These are phyloP conservation scores for Lithocarpus polystachyus DNA, from an alignment of 306 rosid species.

Conservation along the genomic window DNA sequence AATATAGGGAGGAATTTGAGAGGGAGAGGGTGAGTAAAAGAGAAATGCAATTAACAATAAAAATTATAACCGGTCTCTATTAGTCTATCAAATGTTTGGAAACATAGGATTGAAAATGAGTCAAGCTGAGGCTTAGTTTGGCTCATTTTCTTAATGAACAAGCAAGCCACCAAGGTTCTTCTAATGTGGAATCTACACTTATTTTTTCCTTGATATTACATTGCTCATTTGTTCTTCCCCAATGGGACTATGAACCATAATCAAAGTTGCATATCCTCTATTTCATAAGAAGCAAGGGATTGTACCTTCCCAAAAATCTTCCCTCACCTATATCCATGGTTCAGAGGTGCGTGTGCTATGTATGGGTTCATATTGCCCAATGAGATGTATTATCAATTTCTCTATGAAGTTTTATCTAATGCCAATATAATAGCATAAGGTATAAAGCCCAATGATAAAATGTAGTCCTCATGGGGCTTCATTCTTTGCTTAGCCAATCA, in stretches of 20 bases:
- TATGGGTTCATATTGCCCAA: not conserved
- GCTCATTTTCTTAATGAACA: not conserved
- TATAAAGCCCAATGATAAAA: not conserved
- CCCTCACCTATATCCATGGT: not conserved
- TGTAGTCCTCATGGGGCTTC: not conserved
- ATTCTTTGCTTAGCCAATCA: not conserved
- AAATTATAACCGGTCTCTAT: not conserved
- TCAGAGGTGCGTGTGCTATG: not conserved
- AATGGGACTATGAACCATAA: not conserved
- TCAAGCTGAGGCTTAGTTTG: not conserved
- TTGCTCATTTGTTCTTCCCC: not conserved
- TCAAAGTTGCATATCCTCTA: not conserved
- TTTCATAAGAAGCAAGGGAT: not conserved
- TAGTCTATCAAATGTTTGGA: not conserved
- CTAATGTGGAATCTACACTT: not conserved
- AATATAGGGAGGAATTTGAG: conserved; percentile 3
- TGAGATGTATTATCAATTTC: not conserved
- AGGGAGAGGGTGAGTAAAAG: not conserved
- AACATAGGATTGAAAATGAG: not conserved
- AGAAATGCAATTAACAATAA: not conserved
- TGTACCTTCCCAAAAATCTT: not conserved
- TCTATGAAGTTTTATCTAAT: not conserved
- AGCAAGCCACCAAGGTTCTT: not conserved
- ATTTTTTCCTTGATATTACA: not conserved
- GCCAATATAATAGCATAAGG: not conserved